A percentile compares a stretch with the other conserved stretches of the same genome.
Conservation (phyloP, 768 basidiomycete genomes). For the Termitomyces eurrhizus region DNA sequence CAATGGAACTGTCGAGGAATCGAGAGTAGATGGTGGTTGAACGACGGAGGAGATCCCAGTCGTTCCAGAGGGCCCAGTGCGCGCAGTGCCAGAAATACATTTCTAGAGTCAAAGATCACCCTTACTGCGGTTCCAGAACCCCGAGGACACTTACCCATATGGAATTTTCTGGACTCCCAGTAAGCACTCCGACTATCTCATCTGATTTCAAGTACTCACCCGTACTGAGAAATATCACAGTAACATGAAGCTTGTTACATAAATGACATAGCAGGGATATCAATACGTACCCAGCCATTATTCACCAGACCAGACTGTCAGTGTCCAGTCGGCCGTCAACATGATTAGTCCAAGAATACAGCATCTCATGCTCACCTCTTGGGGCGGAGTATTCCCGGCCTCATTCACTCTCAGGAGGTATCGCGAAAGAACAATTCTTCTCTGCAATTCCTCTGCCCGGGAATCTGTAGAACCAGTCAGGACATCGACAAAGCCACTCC, state of each 20-base stretch:
- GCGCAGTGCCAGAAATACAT: constrained; percentile 58
- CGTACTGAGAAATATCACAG: constrained; percentile 24
- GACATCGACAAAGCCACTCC: constrained; percentile 50
- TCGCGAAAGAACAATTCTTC: constrained; percentile 51
- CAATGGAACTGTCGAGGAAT: constrained; percentile 43
- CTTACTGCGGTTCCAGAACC: neutral
- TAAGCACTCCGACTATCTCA: neutral
- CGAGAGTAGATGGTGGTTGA: constrained; percentile 40
- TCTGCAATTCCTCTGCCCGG: constrained; percentile 51
- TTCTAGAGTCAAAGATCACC: constrained; percentile 22
- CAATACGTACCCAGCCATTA: constrained; percentile 47
- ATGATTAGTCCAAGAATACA: neutral
- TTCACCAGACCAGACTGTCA: constrained; percentile 50
- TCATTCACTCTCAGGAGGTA: constrained; percentile 59
- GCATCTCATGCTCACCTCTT: constrained; percentile 40
- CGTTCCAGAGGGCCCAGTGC: constrained; percentile 61
- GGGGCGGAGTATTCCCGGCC: constrained; percentile 51
- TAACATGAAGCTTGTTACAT: neutral
- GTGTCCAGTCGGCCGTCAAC: neutral
- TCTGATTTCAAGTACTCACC: constrained; percentile 22
- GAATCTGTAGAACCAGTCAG: constrained; percentile 44
- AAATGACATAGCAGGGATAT: neutral
- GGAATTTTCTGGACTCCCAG: constrained; percentile 42
- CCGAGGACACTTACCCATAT: constrained; percentile 44
- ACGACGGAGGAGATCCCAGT: constrained; percentile 51